Evolutionary conservation across 2,329 filamentous ascomycete species (phyloP).

Genomic region (Nothomitra cinnamomea): DNA sequence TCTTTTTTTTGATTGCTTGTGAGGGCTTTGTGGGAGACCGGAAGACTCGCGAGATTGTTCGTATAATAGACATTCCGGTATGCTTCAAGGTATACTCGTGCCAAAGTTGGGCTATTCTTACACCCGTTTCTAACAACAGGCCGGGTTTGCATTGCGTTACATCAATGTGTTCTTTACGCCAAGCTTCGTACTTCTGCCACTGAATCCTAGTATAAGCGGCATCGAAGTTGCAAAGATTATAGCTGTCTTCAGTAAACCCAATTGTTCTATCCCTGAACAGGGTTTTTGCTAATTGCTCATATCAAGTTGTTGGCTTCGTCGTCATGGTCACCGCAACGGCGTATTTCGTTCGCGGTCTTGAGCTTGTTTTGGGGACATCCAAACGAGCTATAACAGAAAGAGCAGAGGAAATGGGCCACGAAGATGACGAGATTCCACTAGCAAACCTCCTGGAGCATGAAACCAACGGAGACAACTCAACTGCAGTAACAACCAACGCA

Average conservation of each 20-base stretch:
- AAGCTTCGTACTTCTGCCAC: conserved; percentile 39
- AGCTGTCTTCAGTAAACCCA: conserved; percentile 35
- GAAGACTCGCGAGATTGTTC: conserved; percentile 31
- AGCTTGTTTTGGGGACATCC: conserved; percentile 32
- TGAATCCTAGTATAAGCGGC: conserved; percentile 36
- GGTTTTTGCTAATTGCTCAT: background rate
- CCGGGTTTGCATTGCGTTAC: conserved; percentile 39
- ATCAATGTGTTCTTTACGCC: conserved; percentile 43
- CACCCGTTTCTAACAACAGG: conserved; percentile 20
- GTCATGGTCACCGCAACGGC: conserved; percentile 35
- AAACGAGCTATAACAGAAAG: conserved; percentile 35
- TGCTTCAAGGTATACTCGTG: conserved; percentile 7
- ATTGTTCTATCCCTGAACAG: no score
- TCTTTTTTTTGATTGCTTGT: conserved; percentile 30
- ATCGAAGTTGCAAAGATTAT: conserved; percentile 42
- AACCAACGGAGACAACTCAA: no score
- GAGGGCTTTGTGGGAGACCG: conserved; percentile 32
- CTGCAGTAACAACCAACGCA: no score
- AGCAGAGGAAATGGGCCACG: conserved; percentile 29
- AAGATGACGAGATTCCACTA: background rate
- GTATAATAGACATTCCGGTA: conserved; percentile 36
- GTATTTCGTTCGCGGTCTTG: conserved; percentile 36
- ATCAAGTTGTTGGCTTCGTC: conserved; percentile 36
- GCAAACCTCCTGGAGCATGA: background rate
- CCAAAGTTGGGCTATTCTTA: background rate